These are phyloP conservation scores for Rachicladosporium sp. DNA, from an alignment of 2,329 filamentous ascomycete genomes.

Conservation along the genomic window DNA sequence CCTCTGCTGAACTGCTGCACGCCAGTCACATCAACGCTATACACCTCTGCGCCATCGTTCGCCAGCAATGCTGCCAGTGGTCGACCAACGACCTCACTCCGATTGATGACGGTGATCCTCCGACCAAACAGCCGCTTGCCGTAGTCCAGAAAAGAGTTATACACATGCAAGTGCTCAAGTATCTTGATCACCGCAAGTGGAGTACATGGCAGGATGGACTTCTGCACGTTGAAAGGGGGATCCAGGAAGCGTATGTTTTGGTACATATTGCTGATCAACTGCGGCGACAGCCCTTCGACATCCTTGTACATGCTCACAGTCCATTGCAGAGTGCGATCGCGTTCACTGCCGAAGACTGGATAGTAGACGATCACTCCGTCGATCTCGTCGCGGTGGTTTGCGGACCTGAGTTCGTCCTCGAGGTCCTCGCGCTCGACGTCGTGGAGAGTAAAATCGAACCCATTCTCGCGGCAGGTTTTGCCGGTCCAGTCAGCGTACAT, in stretches of 20 bases:
- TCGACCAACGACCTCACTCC: slow-evolving; percentile 87
- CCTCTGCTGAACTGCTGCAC: slow-evolving; percentile 88
- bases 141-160: slow-evolving; percentile 86
- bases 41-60: slow-evolving; percentile 91
- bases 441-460: slow-evolving; percentile 78
- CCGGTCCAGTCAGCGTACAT: slow-evolving; percentile 97
- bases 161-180: slow-evolving; percentile 86
- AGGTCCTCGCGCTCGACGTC: slow-evolving; percentile 75
- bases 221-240: slow-evolving; percentile 60
- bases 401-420: slow-evolving; percentile 75
- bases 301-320: slow-evolving; percentile 84
- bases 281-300: slow-evolving; percentile 87
- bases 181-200: slow-evolving; percentile 95
- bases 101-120: slow-evolving; percentile 92
- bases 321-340: slow-evolving; percentile 94
- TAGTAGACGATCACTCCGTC: slow-evolving; percentile 97
- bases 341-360: slow-evolving; percentile 81
- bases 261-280: slow-evolving; percentile 98
- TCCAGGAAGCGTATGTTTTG: slow-evolving; percentile 95
- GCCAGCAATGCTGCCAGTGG: slow-evolving; percentile 85
- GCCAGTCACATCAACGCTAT: slow-evolving; percentile 84
- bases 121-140: slow-evolving; percentile 89
- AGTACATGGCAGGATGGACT: slow-evolving; percentile 90
- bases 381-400: slow-evolving; percentile 65
- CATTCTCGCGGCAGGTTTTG: slow-evolving; percentile 91